Evolutionary conservation across 1,284 basidiomycete species (phyloP).

Genomic region (Trametes hirsuta): DNA sequence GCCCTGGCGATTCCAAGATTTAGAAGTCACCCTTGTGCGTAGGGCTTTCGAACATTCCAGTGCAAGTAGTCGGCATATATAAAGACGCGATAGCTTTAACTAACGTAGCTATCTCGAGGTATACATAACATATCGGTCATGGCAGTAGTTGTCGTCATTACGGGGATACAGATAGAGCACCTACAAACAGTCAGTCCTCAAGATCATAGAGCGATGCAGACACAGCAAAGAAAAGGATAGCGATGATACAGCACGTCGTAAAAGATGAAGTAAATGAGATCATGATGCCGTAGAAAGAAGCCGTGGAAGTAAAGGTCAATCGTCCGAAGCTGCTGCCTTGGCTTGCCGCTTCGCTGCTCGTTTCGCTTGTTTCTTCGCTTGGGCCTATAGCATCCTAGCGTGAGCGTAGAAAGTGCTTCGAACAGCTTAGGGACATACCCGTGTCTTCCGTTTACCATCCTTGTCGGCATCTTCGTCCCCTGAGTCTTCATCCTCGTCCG

Average conservation of each 20-base stretch:
- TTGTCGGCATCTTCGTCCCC: conserved; percentile 36
- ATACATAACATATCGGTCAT: conserved; percentile 13
- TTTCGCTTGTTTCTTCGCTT: conserved; percentile 25
- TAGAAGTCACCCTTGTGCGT: no score
- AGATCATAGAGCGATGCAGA: conserved; percentile 22
- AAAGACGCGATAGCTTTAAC: neutral
- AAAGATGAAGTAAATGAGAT: conserved; percentile 5
- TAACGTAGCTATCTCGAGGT: conserved; percentile 7
- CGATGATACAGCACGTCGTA: conserved; percentile 24
- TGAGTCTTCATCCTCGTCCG: conserved; percentile 28
- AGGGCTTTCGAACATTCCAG: no score
- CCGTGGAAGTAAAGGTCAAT: conserved; percentile 6
- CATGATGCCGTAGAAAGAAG: neutral
- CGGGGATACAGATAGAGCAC: conserved; percentile 18
- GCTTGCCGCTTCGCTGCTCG: conserved; percentile 24
- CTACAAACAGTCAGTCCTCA: conserved; percentile 18
- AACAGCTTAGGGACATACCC: conserved; percentile 35
- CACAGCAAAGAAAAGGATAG: conserved; percentile 26
- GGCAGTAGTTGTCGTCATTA: conserved; percentile 7
- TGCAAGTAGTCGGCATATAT: neutral
- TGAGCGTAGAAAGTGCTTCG: neutral
- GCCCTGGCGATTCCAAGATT: no score
- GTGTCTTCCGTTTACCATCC: conserved; percentile 45
- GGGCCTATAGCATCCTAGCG: neutral
- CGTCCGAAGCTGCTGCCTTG: conserved; percentile 19